Conservation (phyloP, 1,284 basidiomycete species). For the Singerocomus rubriflavus region DNA sequence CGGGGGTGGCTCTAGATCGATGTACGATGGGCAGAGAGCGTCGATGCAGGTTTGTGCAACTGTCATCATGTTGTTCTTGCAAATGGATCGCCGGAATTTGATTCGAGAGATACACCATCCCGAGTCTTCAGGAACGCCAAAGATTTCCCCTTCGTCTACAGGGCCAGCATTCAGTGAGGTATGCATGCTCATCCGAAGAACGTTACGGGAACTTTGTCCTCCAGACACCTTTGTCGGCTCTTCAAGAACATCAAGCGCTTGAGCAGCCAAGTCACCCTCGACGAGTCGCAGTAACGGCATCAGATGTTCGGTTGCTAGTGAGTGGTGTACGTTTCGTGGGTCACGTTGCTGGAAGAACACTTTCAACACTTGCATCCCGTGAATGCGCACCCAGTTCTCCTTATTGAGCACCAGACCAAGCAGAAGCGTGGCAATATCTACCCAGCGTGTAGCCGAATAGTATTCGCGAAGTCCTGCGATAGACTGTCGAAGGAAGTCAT, state of each 20-base stretch:
- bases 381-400: conserved; percentile 79
- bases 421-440: conserved; percentile 76
- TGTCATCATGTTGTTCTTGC: conserved; percentile 74
- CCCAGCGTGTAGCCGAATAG: conserved; percentile 69
- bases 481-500: conserved; percentile 92
- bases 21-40: conserved; percentile 68
- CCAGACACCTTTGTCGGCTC: conserved; percentile 79
- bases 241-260: conserved; percentile 90
- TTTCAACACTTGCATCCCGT: conserved; percentile 86
- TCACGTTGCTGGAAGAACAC: conserved; percentile 86
- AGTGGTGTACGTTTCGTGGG: conserved; percentile 68
- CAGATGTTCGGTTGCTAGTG: conserved; percentile 80
- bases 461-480: conserved; percentile 82
- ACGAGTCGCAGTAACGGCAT: conserved; percentile 88
- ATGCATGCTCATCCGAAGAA: conserved; percentile 86
- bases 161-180: conserved; percentile 43
- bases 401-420: conserved; percentile 86
- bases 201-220: conserved; percentile 76
- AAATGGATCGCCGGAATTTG: conserved; percentile 57
- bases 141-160: conserved; percentile 64
- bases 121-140: conserved; percentile 76
- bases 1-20: conserved; percentile 64
- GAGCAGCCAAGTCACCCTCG: conserved; percentile 78
- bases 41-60: conserved; percentile 83
- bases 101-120: conserved; percentile 84